Conservation (phyloP, 208 protist genomes). For the Trypanosoma melophagium region DNA sequence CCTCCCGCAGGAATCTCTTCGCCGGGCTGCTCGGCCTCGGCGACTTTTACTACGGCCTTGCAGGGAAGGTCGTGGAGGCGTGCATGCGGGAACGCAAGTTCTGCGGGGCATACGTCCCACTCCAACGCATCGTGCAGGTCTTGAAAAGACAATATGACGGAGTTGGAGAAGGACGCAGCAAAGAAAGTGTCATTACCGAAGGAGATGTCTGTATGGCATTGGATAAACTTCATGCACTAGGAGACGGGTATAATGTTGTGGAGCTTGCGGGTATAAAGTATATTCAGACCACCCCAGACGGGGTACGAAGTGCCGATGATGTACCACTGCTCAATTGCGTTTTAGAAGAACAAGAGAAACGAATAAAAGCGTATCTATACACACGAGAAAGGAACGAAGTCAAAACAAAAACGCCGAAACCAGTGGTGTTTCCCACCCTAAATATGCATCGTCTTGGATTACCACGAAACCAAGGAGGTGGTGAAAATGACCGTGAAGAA, state of each 20-base stretch:
- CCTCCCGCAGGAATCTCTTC: constrained; percentile 87
- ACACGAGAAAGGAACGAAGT: constrained; percentile 19
- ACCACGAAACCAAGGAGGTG: too few relatives aligned
- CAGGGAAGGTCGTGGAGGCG: constrained; percentile 72
- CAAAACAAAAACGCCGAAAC: too few relatives aligned
- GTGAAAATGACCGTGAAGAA: not conserved
- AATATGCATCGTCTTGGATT: too few relatives aligned
- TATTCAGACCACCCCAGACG: constrained; percentile 84
- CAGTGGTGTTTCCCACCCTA: too few relatives aligned
- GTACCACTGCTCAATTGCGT: constrained; percentile 64
- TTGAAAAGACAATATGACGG: constrained; percentile 68
- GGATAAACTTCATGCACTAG: constrained; percentile 68
- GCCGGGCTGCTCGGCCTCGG: constrained; percentile 71
- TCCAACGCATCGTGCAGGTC: constrained; percentile 52
- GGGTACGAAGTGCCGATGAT: constrained; percentile 53
- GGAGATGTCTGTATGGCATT: constrained; percentile 72
- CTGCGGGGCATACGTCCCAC: constrained; percentile 78
- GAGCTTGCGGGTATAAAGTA: constrained; percentile 62
- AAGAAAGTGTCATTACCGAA: constrained; percentile 49
- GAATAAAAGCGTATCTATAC: constrained; percentile 29
- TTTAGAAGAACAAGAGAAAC: constrained; percentile 42
- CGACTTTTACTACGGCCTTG: constrained; percentile 87
- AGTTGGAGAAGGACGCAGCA: constrained; percentile 13
- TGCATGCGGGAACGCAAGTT: constrained; percentile 87
- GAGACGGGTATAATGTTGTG: constrained; percentile 79